Evolutionary conservation across 164 flowering plant species (phyloP).

Genomic region (Platanus orientalis): DNA sequence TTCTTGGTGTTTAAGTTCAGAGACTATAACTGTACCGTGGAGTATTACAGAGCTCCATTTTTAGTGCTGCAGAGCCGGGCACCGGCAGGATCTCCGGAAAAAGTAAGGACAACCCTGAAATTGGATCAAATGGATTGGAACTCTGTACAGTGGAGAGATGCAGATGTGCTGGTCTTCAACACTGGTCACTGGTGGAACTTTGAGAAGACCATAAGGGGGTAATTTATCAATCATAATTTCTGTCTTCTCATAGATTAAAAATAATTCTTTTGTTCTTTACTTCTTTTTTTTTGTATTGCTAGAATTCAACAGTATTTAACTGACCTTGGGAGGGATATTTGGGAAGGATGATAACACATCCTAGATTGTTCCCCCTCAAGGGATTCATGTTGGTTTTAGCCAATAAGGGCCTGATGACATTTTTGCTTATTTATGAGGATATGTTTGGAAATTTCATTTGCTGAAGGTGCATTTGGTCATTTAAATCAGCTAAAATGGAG

Average conservation of each 20-base stretch:
- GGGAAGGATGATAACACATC: no score
- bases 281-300: background rate
- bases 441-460: background rate
- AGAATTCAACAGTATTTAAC: background rate
- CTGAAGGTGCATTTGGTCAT: no score
- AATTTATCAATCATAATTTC: slow-evolving; percentile 14
- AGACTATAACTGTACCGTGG: slow-evolving; percentile 89
- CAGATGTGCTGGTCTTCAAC: slow-evolving; percentile 83
- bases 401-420: background rate
- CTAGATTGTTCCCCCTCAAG: background rate
- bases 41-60: slow-evolving; percentile 94
- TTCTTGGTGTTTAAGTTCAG: slow-evolving; percentile 72
- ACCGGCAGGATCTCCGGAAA: slow-evolving; percentile 44
- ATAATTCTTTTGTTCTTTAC: no score
- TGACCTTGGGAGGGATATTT: background rate
- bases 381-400: background rate
- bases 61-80: slow-evolving; percentile 80
- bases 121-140: slow-evolving; percentile 92
- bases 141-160: slow-evolving; percentile 68
- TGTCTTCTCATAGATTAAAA: background rate
- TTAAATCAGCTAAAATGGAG: no score
- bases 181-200: slow-evolving; percentile 99
- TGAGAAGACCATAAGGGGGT: slow-evolving; percentile 91
- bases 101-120: slow-evolving; percentile 57
- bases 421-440: background rate